Conservation (phyloP, 768 basidiomycete genomes). For the Heimioporus sp. region DNA sequence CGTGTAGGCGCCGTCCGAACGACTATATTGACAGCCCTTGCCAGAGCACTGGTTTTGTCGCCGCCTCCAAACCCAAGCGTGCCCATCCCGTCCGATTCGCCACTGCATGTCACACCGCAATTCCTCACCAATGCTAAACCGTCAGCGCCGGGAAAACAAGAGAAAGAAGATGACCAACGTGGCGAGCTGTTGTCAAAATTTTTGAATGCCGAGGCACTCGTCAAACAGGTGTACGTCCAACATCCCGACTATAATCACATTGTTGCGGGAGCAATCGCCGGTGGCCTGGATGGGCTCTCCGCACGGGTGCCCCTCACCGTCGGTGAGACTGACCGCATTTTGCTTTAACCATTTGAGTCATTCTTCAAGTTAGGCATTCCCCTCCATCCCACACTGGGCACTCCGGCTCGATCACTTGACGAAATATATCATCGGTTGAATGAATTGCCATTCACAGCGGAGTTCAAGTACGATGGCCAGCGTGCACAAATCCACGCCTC, state of each 20-base stretch:
- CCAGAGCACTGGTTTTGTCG: slow-evolving; percentile 71
- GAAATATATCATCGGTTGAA: slow-evolving; percentile 78
- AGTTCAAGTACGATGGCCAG: slow-evolving; percentile 92
- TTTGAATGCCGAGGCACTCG: slow-evolving; percentile 54
- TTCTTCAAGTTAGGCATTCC: slow-evolving; percentile 59
- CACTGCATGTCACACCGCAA: slow-evolving; percentile 26
- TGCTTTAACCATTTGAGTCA: slow-evolving; percentile 10
- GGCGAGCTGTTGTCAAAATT: slow-evolving; percentile 44
- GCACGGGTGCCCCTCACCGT: slow-evolving; percentile 64
- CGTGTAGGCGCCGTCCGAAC: slow-evolving; percentile 88
- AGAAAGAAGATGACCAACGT: slow-evolving; percentile 27
- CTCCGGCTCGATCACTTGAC: slow-evolving; percentile 78
- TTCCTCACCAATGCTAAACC: slow-evolving; percentile 19
- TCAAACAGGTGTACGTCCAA: slow-evolving; percentile 72
- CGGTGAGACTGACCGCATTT: slow-evolving; percentile 44
- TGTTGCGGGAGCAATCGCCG: slow-evolving; percentile 53
- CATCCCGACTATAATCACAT: slow-evolving; percentile 80
- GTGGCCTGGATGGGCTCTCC: slow-evolving; percentile 58
- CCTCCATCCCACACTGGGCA: slow-evolving; percentile 82
- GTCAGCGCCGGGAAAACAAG: slow-evolving; percentile 22
- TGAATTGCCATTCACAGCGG: slow-evolving; percentile 70
- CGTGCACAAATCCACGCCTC: slow-evolving; percentile 76
- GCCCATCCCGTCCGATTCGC: slow-evolving; percentile 19
- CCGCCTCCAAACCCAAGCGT: slow-evolving; percentile 32
- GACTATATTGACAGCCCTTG: slow-evolving; percentile 76